Conservation (phyloP, 2,329 filamentous ascomycete genomes). For the Zasmidium citrigriseum region DNA sequence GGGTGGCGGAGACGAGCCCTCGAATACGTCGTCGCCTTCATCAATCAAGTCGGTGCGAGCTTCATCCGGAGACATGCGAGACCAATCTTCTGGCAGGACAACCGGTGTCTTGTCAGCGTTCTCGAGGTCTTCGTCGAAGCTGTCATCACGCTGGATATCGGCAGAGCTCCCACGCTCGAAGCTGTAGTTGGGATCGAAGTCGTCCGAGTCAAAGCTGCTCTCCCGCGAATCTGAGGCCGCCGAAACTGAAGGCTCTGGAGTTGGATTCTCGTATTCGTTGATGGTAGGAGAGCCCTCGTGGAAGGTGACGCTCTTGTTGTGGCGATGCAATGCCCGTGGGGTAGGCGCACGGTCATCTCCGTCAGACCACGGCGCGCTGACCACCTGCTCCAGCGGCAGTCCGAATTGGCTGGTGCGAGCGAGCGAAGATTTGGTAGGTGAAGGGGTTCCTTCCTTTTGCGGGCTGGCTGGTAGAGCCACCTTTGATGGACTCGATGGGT, state of each 20-base stretch:
- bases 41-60: constrained; percentile 57
- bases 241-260: constrained; percentile 84
- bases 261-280: constrained; percentile 98
- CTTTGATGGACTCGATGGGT: constrained; percentile 42
- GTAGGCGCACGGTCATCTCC: constrained; percentile 63
- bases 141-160: constrained; percentile 60
- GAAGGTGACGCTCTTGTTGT: constrained; percentile 96
- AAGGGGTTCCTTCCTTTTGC: constrained; percentile 66
- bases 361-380: constrained; percentile 58
- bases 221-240: constrained; percentile 86
- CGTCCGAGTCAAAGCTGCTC: constrained; percentile 82
- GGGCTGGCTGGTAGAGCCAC: constrained; percentile 32
- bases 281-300: constrained; percentile 90
- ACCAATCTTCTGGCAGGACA: constrained; percentile 96
- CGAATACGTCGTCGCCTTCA: constrained; percentile 67
- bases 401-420: constrained; percentile 63
- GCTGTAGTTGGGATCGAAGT: constrained; percentile 70
- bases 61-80: constrained; percentile 69
- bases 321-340: constrained; percentile 71
- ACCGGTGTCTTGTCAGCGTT: constrained; percentile 97
- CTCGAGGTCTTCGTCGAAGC: constrained; percentile 92
- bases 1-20: constrained; percentile 49
- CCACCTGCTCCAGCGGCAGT: constrained; percentile 48
- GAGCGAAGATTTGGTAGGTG: constrained; percentile 88
- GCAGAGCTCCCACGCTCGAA: constrained; percentile 60